Conservation (phyloP, 192 early-diverging fungal species). For the Mycoemilia scoparia region DNA sequence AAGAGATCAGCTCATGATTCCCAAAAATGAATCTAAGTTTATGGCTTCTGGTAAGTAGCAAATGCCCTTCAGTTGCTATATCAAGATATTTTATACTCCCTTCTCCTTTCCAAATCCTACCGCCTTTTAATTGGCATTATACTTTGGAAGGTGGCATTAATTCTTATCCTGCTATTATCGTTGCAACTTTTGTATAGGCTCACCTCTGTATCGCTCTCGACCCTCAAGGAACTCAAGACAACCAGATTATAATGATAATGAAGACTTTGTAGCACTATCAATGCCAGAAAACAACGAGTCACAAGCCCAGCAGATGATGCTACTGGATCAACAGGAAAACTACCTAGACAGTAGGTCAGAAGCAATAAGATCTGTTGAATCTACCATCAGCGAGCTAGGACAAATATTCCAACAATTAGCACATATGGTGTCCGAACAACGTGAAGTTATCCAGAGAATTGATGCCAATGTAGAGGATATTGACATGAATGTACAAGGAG, state of each 20-base stretch:
- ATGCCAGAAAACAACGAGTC: slow-evolving; percentile 33
- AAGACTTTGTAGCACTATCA: slow-evolving; percentile 31
- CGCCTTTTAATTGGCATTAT: too few relatives aligned
- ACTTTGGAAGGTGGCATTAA: not conserved
- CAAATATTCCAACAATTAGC: slow-evolving; percentile 77
- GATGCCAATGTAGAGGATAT: slow-evolving; percentile 88
- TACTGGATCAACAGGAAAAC: slow-evolving; percentile 46
- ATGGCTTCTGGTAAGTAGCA: too few relatives aligned
- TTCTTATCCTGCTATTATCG: not conserved
- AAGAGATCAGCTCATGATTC: slow-evolving; percentile 71
- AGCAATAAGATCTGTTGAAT: slow-evolving; percentile 90
- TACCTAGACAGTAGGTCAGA: slow-evolving; percentile 78
- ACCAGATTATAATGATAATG: slow-evolving; percentile 2
- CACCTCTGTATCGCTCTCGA: not conserved
- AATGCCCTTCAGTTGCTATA: too few relatives aligned
- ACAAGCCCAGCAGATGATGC: slow-evolving; percentile 48
- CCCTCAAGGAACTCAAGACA: not conserved
- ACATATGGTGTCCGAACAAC: slow-evolving; percentile 66
- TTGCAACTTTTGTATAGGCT: not conserved
- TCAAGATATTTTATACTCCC: too few relatives aligned
- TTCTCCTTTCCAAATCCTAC: too few relatives aligned
- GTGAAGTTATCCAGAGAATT: slow-evolving; percentile 78
- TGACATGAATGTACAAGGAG: slow-evolving; percentile 77
- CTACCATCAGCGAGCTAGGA: slow-evolving; percentile 89
- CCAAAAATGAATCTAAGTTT: too few relatives aligned